phyloP scores from a whole-genome alignment of 805 yeast genomes.

The Brettanomyces sp. region DNA sequence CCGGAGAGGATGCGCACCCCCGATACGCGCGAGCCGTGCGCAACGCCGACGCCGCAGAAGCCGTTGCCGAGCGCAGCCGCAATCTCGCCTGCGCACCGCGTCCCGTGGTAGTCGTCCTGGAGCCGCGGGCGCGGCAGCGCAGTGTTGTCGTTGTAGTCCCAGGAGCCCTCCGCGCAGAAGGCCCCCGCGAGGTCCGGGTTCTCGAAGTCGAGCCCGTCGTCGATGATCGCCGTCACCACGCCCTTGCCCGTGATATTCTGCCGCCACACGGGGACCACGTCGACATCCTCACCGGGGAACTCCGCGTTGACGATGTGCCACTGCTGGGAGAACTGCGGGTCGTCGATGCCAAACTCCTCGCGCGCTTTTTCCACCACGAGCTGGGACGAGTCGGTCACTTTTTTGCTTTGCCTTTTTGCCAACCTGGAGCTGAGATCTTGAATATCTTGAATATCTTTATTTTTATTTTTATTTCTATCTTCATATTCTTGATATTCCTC shows the following conservation, averaged over 20 bases:
- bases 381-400: conserved; percentile 44
- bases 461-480: no score
- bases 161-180: conserved; percentile 73
- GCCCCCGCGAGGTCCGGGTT: conserved; percentile 62
- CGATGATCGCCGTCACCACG: conserved; percentile 79
- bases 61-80: conserved; percentile 78
- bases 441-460: no score
- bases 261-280: conserved; percentile 79
- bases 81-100: conserved; percentile 96
- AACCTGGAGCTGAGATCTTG: no score
- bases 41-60: conserved; percentile 96
- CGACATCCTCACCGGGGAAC: conserved; percentile 76
- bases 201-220: conserved; percentile 87
- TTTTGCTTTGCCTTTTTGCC: conserved; percentile 30
- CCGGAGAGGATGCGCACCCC: conserved; percentile 88
- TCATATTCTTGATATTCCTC: no score
- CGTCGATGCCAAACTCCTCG: conserved; percentile 53
- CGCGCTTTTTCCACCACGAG: conserved; percentile 36
- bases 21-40: conserved; percentile 73
- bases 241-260: conserved; percentile 75
- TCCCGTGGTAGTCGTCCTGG: conserved; percentile 84
- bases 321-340: conserved; percentile 76
- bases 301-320: conserved; percentile 85
- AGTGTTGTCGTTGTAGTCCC: conserved; percentile 80
- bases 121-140: conserved; percentile 74